A percentile compares a stretch with the other conserved stretches of the same genome.
phyloP scores from a whole-genome alignment of 2,329 filamentous ascomycete genomes.

The Colletotrichum siamense region DNA sequence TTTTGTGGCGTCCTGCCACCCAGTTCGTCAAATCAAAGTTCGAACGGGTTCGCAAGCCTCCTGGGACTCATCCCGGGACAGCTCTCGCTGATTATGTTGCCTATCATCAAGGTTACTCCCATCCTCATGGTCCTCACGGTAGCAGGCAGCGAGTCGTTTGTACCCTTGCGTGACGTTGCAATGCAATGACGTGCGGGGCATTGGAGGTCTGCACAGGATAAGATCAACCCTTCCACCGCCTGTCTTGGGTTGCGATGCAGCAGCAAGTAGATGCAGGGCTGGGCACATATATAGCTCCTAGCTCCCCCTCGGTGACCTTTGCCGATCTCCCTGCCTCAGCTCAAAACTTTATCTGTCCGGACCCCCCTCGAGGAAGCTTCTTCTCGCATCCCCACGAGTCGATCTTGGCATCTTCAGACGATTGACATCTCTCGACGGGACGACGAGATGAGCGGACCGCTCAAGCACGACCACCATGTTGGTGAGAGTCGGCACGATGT shows the following conservation, averaged over 20 bases:
- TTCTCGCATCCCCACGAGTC: neutral
- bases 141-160: neutral
- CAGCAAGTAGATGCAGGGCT: neutral
- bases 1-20: neutral
- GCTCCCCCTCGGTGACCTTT: neutral
- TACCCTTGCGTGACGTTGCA: constrained; percentile 20
- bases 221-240: constrained; percentile 4
- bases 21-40: neutral
- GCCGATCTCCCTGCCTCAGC: neutral
- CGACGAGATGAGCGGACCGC: neutral
- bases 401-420: neutral
- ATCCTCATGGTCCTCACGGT: neutral
- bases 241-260: neutral
- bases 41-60: neutral
- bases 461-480: constrained; percentile 6
- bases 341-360: neutral
- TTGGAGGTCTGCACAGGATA: neutral
- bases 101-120: neutral
- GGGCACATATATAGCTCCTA: neutral
- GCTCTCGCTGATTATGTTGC: neutral
- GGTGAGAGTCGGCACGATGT: neutral
- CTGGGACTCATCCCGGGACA: neutral
- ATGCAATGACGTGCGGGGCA: constrained; percentile 15
- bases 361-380: neutral
- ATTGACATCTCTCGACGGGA: neutral